Percentiles rank a stretch among this genome's conserved stretches.
phyloP scores from a whole-genome alignment of 1,139 yeast genomes.

The Hemisphaericaspora subhashii region DNA sequence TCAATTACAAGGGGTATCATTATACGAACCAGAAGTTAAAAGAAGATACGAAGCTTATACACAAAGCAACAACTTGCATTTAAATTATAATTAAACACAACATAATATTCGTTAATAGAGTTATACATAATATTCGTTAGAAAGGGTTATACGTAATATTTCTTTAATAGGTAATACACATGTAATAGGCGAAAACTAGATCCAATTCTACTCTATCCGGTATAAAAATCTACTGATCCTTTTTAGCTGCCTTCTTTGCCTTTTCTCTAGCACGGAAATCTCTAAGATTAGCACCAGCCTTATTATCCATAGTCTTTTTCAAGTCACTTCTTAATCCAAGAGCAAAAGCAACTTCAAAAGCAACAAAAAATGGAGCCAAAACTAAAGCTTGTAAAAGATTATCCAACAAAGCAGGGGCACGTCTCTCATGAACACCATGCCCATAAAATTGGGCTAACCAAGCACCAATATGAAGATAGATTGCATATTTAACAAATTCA shows the following conservation, averaged over 20 bases:
- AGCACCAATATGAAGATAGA: slow-evolving; percentile 46
- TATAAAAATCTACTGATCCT: not conserved
- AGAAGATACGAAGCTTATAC: slow-evolving; percentile 30
- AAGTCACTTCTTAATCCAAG: slow-evolving; percentile 62
- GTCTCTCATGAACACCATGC: slow-evolving; percentile 76
- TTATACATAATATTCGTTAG: not conserved
- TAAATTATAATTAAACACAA: not conserved
- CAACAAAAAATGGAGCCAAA: slow-evolving; percentile 86
- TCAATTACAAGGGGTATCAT: slow-evolving; percentile 62
- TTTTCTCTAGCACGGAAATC: slow-evolving; percentile 22
- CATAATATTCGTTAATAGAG: not conserved
- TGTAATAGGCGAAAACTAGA: not conserved
- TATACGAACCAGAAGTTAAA: slow-evolving; percentile 60
- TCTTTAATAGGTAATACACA: not conserved
- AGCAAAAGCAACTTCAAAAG: slow-evolving; percentile 71
- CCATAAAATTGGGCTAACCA: slow-evolving; percentile 93
- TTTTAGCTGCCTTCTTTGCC: slow-evolving; percentile 6
- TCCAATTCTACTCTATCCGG: not conserved
- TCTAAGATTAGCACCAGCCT: slow-evolving; percentile 41
- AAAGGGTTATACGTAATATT: no score
- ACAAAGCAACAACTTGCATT: slow-evolving; percentile 5
- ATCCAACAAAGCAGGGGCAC: slow-evolving; percentile 87
- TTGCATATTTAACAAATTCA: slow-evolving; percentile 30
- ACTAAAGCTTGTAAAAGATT: slow-evolving; percentile 82
- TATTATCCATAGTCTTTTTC: slow-evolving; percentile 52